Evolutionary conservation across 2,329 filamentous ascomycete species (phyloP).

Genomic region (Pseudogymnoascus sp.): DNA sequence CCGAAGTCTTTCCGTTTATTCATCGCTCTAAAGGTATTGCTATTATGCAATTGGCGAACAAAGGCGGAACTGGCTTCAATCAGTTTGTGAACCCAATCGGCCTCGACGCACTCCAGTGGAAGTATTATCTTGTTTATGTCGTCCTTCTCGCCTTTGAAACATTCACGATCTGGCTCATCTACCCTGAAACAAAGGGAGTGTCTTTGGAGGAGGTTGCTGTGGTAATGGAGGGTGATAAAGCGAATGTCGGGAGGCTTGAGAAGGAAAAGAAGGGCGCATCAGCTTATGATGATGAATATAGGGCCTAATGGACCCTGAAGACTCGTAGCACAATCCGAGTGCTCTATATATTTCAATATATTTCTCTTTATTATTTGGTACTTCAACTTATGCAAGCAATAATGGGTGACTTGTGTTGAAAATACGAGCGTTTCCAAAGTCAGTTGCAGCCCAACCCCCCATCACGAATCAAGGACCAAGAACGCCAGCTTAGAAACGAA

Average conservation of each 20-base stretch:
- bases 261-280: background rate
- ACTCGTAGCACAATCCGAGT: background rate
- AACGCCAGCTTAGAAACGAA: background rate
- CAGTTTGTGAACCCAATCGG: conserved; percentile 37
- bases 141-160: conserved; percentile 27
- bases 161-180: conserved; percentile 30
- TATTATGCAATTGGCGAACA: conserved; percentile 19
- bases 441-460: background rate
- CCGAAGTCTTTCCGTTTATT: conserved; percentile 1
- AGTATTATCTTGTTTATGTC: conserved; percentile 34
- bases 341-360: background rate
- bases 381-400: background rate
- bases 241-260: background rate
- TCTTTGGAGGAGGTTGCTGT: conserved; percentile 14
- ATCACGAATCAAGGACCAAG: background rate
- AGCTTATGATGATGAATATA: background rate
- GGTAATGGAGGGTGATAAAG: background rate
- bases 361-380: background rate
- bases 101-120: conserved; percentile 30
- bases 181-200: conserved; percentile 16
- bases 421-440: background rate
- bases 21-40: conserved; percentile 12
- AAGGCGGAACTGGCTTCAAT: conserved; percentile 27
- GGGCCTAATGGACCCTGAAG: background rate
- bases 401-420: background rate